phyloP scores from a whole-genome alignment of 1,139 yeast species.

The Yamadazyma jaroonii region DNA sequence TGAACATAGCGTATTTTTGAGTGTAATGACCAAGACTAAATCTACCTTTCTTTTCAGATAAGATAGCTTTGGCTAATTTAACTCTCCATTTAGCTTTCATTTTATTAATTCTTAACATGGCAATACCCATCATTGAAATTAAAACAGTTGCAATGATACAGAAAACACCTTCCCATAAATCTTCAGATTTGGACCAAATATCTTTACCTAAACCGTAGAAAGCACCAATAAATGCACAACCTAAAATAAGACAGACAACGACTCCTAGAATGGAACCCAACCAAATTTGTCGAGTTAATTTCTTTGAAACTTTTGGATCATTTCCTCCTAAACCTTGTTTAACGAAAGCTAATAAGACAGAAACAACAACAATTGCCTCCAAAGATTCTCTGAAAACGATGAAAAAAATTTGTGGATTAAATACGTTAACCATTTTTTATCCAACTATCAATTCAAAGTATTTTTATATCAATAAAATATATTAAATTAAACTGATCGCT shows the following conservation, averaged over 20 bases:
- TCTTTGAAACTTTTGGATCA: conserved; percentile 55
- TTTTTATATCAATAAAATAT: background rate
- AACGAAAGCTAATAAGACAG: conserved; percentile 84
- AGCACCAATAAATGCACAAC: conserved; percentile 82
- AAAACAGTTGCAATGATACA: conserved; percentile 79
- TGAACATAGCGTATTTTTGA: conserved; percentile 70
- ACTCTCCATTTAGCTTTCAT: conserved; percentile 91
- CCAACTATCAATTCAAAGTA: background rate
- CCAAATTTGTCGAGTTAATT: conserved; percentile 73
- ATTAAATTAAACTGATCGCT: background rate
- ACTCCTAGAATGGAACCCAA: conserved; percentile 72
- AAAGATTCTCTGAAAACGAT: conserved; percentile 86
- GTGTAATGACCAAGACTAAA: conserved; percentile 38
- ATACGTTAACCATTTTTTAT: conserved; percentile 30
- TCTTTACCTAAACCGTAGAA: conserved; percentile 78
- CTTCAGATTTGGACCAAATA: conserved; percentile 84
- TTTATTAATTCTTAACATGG: conserved; percentile 87
- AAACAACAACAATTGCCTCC: conserved; percentile 86
- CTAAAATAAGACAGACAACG: conserved; percentile 69
- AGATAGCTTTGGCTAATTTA: conserved; percentile 75
- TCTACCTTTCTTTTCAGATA: conserved; percentile 33
- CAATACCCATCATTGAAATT: conserved; percentile 87
- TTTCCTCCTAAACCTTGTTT: conserved; percentile 74
- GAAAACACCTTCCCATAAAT: conserved; percentile 90
- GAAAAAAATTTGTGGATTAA: conserved; percentile 67